Evolutionary conservation across 805 yeast species (phyloP), one percentile per base, ranked within the genome.

Genomic region (Wickerhamomyces silvicola): DNA sequence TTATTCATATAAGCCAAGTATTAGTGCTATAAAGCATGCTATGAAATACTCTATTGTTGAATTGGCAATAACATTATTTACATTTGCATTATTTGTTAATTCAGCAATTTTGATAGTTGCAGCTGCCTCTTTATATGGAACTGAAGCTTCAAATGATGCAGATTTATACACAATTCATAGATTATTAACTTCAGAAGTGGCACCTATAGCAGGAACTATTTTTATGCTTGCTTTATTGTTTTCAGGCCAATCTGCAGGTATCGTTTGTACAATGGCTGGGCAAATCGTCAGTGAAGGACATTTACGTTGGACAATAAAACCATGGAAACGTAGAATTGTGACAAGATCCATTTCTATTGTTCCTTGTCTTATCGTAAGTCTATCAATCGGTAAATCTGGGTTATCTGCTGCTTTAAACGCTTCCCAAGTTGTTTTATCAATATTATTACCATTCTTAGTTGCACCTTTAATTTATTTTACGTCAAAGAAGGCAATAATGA

Each of bases 211-310:
- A 0, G 97, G 96, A 18, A 76, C 85, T 1, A 57, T 86, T 1
- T 88, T 88, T 59, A 86, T 86, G 70, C 54, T 85, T 32, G 96
- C 96, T 0, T 64, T 88, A 45, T 62, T 88, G 24, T 72, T 83
- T 37, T 80, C 92, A 36, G 96, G 96, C 6, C 87, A 83, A 49
- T 80, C 88, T 28, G 95, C 96, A 0, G 95, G 96, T 30, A 76
- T 88, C 26, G 88, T 87, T 3, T 87, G 96, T 54, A 88, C 97
- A 0, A 81, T 88, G 61, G 85, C 94, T 0, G 96, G 96, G 8
- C 94, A 88, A 57, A 78, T 88, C 45, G 95, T 88, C 3, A 74
- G 86, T 44, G 97, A 88, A 54, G 97, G 97, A 1, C 90, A 84
- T 49, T 62, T 88, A 24, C 71, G 78, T 32, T 87, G 96, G 95